Evolutionary conservation across 192 early-diverging fungal genomes (phyloP), one percentile per base, ranked within the genome.

Genomic region (Funneliformis mosseae): DNA sequence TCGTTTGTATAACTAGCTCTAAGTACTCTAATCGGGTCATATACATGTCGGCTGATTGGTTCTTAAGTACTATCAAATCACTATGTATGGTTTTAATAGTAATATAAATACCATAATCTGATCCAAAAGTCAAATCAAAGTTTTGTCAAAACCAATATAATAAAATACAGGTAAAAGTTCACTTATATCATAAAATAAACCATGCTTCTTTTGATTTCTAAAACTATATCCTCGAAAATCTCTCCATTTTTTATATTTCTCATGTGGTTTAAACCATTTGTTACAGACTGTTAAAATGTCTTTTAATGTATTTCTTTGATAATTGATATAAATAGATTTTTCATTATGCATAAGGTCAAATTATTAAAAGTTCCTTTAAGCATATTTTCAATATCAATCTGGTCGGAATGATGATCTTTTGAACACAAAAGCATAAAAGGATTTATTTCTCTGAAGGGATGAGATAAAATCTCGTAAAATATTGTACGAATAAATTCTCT

Each of bases 361-460:
- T 16, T 55, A 10, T 46, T 7, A 46, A 46, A 10, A 7, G 1
- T 11, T 46, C 11, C 9, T 11, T 10, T 7, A 46, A 8, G 9
- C 11, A 46, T 10, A 10, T 5, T 46, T 1, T 46, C 9, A 46
- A 46, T 46, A 46, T 10, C 7, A 46, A 10, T 46, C 8, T 46
- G 0, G 11, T 10, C 45, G 8, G 3, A 43, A 43, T 43, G 4
- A 43, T 46, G 8, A 46, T 10, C 11, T 46, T 46, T 11, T n/a
- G n/a, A n/a, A n/a, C n/a, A n/a, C 45, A 46, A 46, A 46, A 14
- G 81, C 77, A 4, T 84, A 81, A 10, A 80, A n/a, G n/a, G n/a
- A n/a, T n/a, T n/a, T n/a, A n/a, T n/a, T n/a, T n/a, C n/a, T n/a
- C n/a, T n/a, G n/a, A n/a, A n/a, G n/a, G n/a, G n/a, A n/a, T n/a